A percentile compares a stretch with the other conserved stretches of the same genome.
phyloP scores from a whole-genome alignment of 805 yeast species.

The Kodamaea leandrae region DNA sequence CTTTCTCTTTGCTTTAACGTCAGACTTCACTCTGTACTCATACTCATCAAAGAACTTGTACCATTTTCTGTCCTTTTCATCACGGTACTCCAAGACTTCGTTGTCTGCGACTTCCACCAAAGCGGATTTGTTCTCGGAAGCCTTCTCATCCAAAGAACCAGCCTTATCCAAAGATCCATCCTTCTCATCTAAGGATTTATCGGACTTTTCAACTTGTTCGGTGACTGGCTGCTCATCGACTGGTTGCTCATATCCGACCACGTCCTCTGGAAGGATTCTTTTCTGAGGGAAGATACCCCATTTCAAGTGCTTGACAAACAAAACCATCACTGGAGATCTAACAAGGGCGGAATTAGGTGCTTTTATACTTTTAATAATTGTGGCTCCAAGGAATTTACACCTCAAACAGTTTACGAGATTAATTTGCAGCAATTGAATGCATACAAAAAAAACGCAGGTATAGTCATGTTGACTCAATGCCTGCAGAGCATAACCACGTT shows the following conservation, averaged over 20 bases:
- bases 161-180: too few species aligned
- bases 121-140: background rate
- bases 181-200: background rate
- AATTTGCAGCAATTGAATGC: background rate
- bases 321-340: background rate
- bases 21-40: slow-evolving; percentile 50
- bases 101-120: slow-evolving; percentile 2
- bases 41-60: slow-evolving; percentile 55
- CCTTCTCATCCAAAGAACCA: slow-evolving; percentile 4
- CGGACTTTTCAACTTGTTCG: background rate
- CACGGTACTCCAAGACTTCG: slow-evolving; percentile 40
- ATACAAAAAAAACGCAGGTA: background rate
- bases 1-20: slow-evolving; percentile 28
- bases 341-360: background rate
- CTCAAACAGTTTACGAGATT: background rate
- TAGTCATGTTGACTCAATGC: background rate
- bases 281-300: slow-evolving; percentile 37
- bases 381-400: background rate
- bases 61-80: slow-evolving; percentile 53
- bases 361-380: background rate
- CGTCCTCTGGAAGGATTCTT: slow-evolving; percentile 33
- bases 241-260: background rate
- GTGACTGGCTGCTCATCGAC: background rate
- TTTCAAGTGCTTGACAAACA: slow-evolving; percentile 17
- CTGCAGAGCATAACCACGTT: too few species aligned